Conservation (phyloP, 768 basidiomycete species). For the Lactifluus rugatus region DNA sequence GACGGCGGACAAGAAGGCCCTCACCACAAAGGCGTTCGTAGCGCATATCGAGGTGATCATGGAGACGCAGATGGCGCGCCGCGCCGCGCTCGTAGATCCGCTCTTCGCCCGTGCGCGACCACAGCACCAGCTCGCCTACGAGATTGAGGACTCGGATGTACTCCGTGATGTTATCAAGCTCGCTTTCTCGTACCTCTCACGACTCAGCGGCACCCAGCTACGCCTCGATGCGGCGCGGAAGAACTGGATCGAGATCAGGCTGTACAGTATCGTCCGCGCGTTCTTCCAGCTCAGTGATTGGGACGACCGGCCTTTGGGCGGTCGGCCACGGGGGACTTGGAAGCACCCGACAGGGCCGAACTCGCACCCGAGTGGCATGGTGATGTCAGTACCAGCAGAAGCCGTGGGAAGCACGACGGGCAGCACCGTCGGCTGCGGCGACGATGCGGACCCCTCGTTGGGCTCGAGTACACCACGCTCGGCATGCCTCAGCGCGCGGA, state of each 20-base stretch:
- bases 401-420: background rate
- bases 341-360: slow-evolving; percentile 1
- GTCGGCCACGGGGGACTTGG: slow-evolving; percentile 1
- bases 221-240: slow-evolving; percentile 65
- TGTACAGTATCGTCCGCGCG: slow-evolving; percentile 67
- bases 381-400: background rate
- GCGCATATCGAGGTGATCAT: slow-evolving; percentile 77
- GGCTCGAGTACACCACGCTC: background rate
- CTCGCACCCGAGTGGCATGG: background rate
- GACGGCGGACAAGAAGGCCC: slow-evolving; percentile 77
- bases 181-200: slow-evolving; percentile 83
- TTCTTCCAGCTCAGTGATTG: slow-evolving; percentile 37
- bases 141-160: slow-evolving; percentile 62
- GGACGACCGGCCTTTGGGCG: slow-evolving; percentile 10
- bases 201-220: slow-evolving; percentile 79
- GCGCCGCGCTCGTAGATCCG: slow-evolving; percentile 49
- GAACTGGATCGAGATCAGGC: slow-evolving; percentile 71
- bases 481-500: background rate
- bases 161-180: slow-evolving; percentile 85
- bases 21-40: slow-evolving; percentile 66
- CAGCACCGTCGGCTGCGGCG: background rate
- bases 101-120: slow-evolving; percentile 50
- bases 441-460: background rate
- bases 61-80: slow-evolving; percentile 71
- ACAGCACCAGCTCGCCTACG: slow-evolving; percentile 72